A percentile compares a stretch with the other conserved stretches of the same genome.
phyloP scores from a whole-genome alignment of 2,329 filamentous ascomycete species.

The Cryphonectria radicalis region DNA sequence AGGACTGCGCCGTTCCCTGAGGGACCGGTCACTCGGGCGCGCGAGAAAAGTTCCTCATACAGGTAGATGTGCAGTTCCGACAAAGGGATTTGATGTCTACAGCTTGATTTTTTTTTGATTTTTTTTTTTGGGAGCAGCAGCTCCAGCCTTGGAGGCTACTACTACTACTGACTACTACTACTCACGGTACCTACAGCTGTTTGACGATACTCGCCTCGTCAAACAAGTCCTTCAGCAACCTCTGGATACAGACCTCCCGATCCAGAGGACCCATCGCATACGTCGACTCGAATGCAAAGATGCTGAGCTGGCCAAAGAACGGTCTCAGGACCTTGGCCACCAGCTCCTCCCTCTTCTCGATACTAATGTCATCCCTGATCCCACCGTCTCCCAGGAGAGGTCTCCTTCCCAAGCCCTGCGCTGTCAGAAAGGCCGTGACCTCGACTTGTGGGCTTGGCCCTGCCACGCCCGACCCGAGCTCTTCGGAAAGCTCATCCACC shows the following conservation, averaged over 20 bases:
- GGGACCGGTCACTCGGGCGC: not conserved
- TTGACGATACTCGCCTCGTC: constrained; percentile 73
- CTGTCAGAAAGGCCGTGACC: constrained; percentile 43
- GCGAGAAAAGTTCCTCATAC: no score
- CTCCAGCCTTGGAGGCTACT: not conserved
- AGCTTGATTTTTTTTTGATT: not conserved
- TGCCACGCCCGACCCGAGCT: constrained; percentile 58
- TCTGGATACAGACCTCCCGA: constrained; percentile 63
- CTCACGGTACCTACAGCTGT: constrained; percentile 48
- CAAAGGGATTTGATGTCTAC: not conserved
- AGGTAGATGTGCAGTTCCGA: not conserved
- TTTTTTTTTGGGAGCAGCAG: constrained; percentile 4
- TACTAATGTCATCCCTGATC: constrained; percentile 58
- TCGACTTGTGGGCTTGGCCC: constrained; percentile 42
- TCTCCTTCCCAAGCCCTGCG: constrained; percentile 44
- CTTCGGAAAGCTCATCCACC: constrained; percentile 82
- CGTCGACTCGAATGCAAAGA: constrained; percentile 89
- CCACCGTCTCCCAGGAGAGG: constrained; percentile 57
- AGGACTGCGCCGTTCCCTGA: not conserved
- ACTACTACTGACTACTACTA: not conserved
- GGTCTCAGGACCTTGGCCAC: constrained; percentile 79
- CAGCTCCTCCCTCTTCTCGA: constrained; percentile 69
- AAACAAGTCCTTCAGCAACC: constrained; percentile 75
- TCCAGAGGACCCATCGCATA: constrained; percentile 82
- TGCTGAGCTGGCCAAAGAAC: constrained; percentile 90